phyloP scores from a whole-genome alignment of 2,329 filamentous ascomycete genomes.

The Aspergillus viridinutans region DNA sequence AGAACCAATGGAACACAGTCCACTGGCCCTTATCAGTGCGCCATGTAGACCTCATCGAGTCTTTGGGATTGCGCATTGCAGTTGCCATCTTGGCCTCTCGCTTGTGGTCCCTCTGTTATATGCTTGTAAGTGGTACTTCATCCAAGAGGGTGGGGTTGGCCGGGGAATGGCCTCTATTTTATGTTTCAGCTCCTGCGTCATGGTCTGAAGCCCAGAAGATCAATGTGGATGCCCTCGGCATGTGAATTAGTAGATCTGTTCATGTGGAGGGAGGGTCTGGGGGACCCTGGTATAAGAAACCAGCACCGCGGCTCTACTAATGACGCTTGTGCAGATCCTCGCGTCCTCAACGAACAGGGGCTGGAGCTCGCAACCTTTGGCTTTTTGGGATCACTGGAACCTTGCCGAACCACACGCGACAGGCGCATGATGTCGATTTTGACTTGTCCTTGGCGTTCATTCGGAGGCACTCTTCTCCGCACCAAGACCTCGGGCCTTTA shows the following conservation, averaged over 20 bases:
- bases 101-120: background rate
- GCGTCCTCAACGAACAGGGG: background rate
- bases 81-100: background rate
- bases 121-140: background rate
- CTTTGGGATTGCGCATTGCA: background rate
- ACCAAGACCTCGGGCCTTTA: background rate
- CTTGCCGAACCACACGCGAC: background rate
- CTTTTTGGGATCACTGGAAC: background rate
- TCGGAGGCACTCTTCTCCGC: background rate
- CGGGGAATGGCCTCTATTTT: background rate
- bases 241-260: background rate
- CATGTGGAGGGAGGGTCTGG: background rate
- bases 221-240: background rate
- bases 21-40: background rate
- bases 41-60: background rate
- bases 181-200: background rate
- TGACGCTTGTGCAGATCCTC: background rate
- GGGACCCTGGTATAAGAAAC: background rate
- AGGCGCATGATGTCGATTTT: background rate
- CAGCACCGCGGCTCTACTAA: background rate
- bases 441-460: background rate
- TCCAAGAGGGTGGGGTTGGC: background rate
- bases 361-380: background rate
- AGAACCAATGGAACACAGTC: background rate
- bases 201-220: background rate